phyloP scores from a whole-genome alignment of 352 stramenopile species.

The Globisporangium acanthophoron region DNA sequence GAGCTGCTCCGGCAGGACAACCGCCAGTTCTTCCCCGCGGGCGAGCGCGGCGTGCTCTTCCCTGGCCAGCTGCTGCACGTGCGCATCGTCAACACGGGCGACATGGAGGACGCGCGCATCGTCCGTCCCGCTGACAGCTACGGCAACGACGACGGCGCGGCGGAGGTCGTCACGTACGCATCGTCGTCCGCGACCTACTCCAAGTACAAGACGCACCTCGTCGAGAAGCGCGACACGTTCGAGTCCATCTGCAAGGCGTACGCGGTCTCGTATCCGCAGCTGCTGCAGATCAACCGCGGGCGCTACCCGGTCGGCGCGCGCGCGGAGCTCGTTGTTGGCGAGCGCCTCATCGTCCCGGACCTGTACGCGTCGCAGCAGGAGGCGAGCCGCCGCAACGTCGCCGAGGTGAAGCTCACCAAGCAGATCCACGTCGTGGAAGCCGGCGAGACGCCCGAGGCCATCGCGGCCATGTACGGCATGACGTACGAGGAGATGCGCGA shows the following conservation, averaged over 20 bases:
- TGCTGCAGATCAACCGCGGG: slow-evolving; percentile 77
- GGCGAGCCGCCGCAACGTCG: slow-evolving; percentile 58
- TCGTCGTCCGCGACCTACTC: slow-evolving; percentile 42
- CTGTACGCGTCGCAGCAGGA: slow-evolving; percentile 45
- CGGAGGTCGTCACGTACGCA: slow-evolving; percentile 15
- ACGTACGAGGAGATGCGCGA: slow-evolving; percentile 83
- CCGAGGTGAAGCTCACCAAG: slow-evolving; percentile 81
- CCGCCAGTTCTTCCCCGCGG: slow-evolving; percentile 68
- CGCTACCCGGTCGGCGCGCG: slow-evolving; percentile 62
- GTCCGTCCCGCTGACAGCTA: neutral
- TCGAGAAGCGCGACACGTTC: slow-evolving; percentile 54
- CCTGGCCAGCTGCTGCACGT: slow-evolving; percentile 75
- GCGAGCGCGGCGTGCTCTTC: slow-evolving; percentile 61
- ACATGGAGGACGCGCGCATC: slow-evolving; percentile 34
- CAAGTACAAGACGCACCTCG: slow-evolving; percentile 66
- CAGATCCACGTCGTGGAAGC: slow-evolving; percentile 78
- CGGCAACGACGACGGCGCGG: neutral
- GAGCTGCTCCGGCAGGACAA: slow-evolving; percentile 79
- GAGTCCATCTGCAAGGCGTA: slow-evolving; percentile 65
- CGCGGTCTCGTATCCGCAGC: slow-evolving; percentile 55
- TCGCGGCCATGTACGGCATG: slow-evolving; percentile 66
- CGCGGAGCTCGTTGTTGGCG: slow-evolving; percentile 47
- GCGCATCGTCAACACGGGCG: slow-evolving; percentile 68
- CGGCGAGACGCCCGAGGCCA: slow-evolving; percentile 63
- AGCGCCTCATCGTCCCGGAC: slow-evolving; percentile 75